phyloP scores from a whole-genome alignment of 2,329 filamentous ascomycete genomes.

The Coniochaeta ligniaria region DNA sequence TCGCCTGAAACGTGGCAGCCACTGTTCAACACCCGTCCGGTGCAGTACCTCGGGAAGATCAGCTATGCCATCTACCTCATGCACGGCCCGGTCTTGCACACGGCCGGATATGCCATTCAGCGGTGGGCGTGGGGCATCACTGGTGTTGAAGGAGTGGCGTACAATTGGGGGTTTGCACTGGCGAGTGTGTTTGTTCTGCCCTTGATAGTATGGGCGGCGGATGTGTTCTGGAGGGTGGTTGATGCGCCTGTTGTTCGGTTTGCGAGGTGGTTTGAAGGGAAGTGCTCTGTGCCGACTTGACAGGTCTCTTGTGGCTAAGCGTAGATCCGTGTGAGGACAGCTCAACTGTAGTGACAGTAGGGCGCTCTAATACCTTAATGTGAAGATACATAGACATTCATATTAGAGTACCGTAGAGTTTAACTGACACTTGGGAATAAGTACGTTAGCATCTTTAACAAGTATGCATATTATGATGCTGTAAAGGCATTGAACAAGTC shows the following conservation, averaged over 20 bases:
- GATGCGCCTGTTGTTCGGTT: constrained; percentile 50
- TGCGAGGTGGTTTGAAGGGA: constrained; percentile 46
- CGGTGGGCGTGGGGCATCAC: constrained; percentile 39
- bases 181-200: constrained; percentile 41
- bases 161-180: constrained; percentile 38
- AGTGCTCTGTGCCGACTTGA: constrained; percentile 21
- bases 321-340: too few relatives aligned
- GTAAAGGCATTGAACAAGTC: too few relatives aligned
- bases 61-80: constrained; percentile 56
- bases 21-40: constrained; percentile 38
- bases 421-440: too few relatives aligned
- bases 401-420: too few relatives aligned
- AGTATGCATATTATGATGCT: too few relatives aligned
- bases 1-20: constrained; percentile 35
- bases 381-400: too few relatives aligned
- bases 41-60: constrained; percentile 54
- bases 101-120: constrained; percentile 44
- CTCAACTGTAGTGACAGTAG: too few relatives aligned
- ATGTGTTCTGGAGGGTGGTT: constrained; percentile 48
- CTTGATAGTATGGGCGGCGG: constrained; percentile 44
- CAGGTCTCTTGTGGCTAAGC: not conserved
- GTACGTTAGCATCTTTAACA: too few relatives aligned
- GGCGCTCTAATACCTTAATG: too few relatives aligned
- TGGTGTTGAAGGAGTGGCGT: constrained; percentile 35
- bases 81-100: constrained; percentile 49